Percentiles rank a stretch among this genome's conserved stretches.
Conservation (phyloP, 2,329 filamentous ascomycete species). For the Colletotrichum phormii region DNA sequence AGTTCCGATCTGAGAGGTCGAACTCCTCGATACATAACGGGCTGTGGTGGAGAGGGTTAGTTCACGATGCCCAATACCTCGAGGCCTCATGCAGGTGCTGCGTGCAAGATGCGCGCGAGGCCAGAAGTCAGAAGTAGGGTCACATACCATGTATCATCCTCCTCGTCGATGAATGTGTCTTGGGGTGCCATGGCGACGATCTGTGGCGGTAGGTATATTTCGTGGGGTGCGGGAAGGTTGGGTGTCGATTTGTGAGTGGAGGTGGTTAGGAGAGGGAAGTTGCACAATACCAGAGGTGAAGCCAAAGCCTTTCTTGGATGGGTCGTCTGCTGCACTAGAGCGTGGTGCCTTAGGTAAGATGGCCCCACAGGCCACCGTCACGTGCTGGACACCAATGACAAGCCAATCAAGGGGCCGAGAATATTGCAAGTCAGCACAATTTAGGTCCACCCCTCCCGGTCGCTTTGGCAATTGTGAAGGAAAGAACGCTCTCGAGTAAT, state of each 20-base stretch:
- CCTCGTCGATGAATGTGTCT: conserved; percentile 78
- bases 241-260: conserved; percentile 28
- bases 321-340: conserved; percentile 19
- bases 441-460: conserved; percentile 18
- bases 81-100: neutral
- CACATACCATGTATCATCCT: conserved; percentile 75
- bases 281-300: conserved; percentile 33
- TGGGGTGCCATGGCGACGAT: conserved; percentile 70
- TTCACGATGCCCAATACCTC: conserved; percentile 13
- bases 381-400: neutral
- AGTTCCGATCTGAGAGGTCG: conserved; percentile 96
- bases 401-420: conserved; percentile 21
- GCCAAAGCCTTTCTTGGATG: conserved; percentile 37
- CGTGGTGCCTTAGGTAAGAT: conserved; percentile 28
- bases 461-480: neutral
- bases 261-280: conserved; percentile 39
- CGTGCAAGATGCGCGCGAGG: neutral
- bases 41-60: conserved; percentile 61
- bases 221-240: conserved; percentile 16
- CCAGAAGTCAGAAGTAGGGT: conserved; percentile 24
- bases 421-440: conserved; percentile 31
- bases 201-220: conserved; percentile 28
- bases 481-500: neutral
- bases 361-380: neutral
- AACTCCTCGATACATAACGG: conserved; percentile 99